phyloP scores from a whole-genome alignment of 768 basidiomycete species.

The Pleurotus giganteus region DNA sequence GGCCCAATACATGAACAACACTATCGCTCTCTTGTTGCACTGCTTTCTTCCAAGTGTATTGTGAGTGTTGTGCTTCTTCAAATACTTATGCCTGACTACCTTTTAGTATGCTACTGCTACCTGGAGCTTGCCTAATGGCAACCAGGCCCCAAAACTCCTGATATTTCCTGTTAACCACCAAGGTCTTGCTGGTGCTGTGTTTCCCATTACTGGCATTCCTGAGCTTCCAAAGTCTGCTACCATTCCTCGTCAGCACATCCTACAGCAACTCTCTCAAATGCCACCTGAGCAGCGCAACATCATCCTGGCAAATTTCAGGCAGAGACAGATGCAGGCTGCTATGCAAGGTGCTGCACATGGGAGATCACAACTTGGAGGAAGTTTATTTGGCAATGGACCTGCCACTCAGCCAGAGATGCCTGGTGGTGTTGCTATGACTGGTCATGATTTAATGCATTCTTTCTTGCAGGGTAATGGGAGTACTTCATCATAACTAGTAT shows the following conservation, averaged over 20 bases:
- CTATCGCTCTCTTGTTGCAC: conserved; percentile 37
- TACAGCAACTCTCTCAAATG: neutral
- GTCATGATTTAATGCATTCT: too few species aligned
- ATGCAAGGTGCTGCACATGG: neutral
- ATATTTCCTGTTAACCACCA: conserved; percentile 30
- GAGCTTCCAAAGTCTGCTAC: conserved; percentile 33
- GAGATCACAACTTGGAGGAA: too few species aligned
- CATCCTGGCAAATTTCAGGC: neutral
- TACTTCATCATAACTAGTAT: too few species aligned
- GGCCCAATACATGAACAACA: conserved; percentile 38
- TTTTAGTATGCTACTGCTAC: conserved; percentile 37
- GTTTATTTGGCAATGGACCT: too few species aligned
- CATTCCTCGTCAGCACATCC: neutral
- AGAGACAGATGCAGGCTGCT: neutral
- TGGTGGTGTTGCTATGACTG: too few species aligned
- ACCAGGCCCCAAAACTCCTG: conserved; percentile 27
- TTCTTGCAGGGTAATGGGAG: too few species aligned
- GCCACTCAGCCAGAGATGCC: too few species aligned
- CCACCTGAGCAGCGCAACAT: neutral
- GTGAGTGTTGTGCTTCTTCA: conserved; percentile 30
- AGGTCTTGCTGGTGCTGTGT: conserved; percentile 32
- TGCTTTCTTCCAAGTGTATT: conserved; percentile 40
- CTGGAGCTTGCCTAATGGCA: conserved; percentile 33
- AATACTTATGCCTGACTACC: neutral
- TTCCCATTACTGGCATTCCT: conserved; percentile 38